Conservation (phyloP, 1,284 basidiomycete genomes). For the Takashimella koratensis region DNA sequence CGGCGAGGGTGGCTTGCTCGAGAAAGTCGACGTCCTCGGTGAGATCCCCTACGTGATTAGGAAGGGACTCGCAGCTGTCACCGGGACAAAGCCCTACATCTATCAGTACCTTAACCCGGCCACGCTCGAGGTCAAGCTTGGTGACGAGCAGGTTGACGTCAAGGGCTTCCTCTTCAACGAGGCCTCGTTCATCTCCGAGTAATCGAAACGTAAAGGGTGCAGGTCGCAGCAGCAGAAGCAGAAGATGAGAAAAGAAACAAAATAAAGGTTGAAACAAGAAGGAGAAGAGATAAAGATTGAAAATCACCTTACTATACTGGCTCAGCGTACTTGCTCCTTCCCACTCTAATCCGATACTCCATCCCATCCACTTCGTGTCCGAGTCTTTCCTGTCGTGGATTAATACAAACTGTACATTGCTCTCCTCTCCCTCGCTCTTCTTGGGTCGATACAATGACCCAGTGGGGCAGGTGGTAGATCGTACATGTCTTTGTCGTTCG, state of each 20-base stretch:
- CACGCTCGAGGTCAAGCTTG: constrained; percentile 63
- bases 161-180: constrained; percentile 79
- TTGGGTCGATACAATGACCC: too few species aligned
- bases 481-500: too few species aligned
- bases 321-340: too few species aligned
- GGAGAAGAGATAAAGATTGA: too few species aligned
- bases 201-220: constrained; percentile 1
- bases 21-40: constrained; percentile 94
- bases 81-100: constrained; percentile 54
- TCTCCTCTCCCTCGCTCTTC: too few species aligned
- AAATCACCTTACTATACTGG: too few species aligned
- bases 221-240: too few species aligned
- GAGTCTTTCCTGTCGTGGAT: too few species aligned
- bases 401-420: too few species aligned
- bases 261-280: neutral
- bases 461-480: too few species aligned
- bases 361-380: too few species aligned
- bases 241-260: neutral
- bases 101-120: constrained; percentile 69
- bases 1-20: constrained; percentile 72
- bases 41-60: constrained; percentile 82
- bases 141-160: constrained; percentile 50
- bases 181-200: constrained; percentile 77
- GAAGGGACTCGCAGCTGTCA: constrained; percentile 53
- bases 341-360: too few species aligned